Evolutionary conservation across 345 rosid genomes (phyloP).

Genomic region (Moringa oleifera): DNA sequence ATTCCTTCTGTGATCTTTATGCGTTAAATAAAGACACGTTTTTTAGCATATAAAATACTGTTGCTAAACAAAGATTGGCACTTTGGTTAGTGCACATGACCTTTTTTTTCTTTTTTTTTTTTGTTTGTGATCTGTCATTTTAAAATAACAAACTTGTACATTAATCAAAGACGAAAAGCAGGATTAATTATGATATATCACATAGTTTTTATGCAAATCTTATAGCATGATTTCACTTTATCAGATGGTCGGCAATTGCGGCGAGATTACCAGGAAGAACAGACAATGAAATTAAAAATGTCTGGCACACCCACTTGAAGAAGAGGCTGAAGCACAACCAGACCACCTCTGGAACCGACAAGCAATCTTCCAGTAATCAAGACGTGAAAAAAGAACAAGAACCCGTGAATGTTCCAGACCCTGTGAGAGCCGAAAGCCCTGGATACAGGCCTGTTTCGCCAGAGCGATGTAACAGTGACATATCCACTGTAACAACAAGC

Average conservation of each 20-base stretch:
- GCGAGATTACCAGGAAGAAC: constrained; percentile 75
- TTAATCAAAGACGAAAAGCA: background rate
- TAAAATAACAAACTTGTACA: no score
- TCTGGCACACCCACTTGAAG: constrained; percentile 81
- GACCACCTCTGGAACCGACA: background rate
- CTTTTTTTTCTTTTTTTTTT: no score
- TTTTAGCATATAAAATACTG: background rate
- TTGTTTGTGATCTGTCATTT: no score
- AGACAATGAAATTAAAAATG: constrained; percentile 82
- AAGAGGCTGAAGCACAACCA: constrained; percentile 41
- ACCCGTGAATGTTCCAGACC: no score
- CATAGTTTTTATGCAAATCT: background rate
- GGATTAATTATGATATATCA: no score
- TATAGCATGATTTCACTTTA: background rate
- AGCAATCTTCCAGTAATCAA: background rate
- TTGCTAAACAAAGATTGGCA: constrained; percentile 12
- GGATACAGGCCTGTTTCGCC: background rate
- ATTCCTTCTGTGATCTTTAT: constrained; percentile 14
- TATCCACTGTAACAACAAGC: constrained; percentile 4
- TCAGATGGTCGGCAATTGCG: constrained; percentile 88
- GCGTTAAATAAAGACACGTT: background rate
- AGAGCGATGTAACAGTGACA: background rate
- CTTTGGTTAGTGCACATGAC: constrained; percentile 7
- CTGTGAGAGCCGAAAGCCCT: no score
- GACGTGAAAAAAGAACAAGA: background rate